Evolutionary conservation across 805 yeast genomes (phyloP).

Genomic region (Schwanniomyces pseudopolymorphus): DNA sequence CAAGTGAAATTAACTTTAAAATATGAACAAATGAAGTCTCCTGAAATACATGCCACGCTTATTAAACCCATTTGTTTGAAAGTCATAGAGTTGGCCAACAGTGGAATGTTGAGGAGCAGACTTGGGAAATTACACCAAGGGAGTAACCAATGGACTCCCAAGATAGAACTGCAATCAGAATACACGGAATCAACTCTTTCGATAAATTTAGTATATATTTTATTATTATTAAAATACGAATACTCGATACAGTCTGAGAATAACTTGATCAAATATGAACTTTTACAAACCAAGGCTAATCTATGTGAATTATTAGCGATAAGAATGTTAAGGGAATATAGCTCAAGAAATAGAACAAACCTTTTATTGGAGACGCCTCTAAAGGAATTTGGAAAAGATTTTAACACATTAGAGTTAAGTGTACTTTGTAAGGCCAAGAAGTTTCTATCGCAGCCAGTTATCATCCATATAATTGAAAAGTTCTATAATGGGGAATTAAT

Average conservation of each 20-base stretch:
- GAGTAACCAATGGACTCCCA: conserved; percentile 18
- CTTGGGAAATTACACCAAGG: conserved; percentile 28
- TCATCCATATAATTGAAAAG: conserved; percentile 45
- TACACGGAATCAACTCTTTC: conserved; percentile 19
- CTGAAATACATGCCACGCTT: conserved; percentile 47
- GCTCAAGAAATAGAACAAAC: conserved; percentile 42
- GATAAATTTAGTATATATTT: conserved; percentile 25
- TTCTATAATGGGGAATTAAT: conserved; percentile 54
- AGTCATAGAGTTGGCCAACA: conserved; percentile 38
- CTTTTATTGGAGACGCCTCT: conserved; percentile 48
- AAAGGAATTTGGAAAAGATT: conserved; percentile 28
- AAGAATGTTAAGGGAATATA: conserved; percentile 47
- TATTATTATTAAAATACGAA: conserved; percentile 37
- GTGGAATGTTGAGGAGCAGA: conserved; percentile 31
- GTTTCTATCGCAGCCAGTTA: conserved; percentile 52
- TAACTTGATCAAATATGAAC: conserved; percentile 36
- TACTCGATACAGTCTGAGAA: conserved; percentile 39
- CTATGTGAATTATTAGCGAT: conserved; percentile 55
- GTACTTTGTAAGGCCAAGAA: conserved; percentile 52
- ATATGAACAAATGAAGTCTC: conserved; percentile 51
- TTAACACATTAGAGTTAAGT: conserved; percentile 51
- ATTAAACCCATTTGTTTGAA: conserved; percentile 47
- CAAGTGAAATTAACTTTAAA: conserved; percentile 45
- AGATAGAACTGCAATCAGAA: conserved; percentile 17
- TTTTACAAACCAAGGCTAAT: conserved; percentile 44